Conservation (phyloP, 192 early-diverging fungal species). For the Umbelopsis sp. region DNA sequence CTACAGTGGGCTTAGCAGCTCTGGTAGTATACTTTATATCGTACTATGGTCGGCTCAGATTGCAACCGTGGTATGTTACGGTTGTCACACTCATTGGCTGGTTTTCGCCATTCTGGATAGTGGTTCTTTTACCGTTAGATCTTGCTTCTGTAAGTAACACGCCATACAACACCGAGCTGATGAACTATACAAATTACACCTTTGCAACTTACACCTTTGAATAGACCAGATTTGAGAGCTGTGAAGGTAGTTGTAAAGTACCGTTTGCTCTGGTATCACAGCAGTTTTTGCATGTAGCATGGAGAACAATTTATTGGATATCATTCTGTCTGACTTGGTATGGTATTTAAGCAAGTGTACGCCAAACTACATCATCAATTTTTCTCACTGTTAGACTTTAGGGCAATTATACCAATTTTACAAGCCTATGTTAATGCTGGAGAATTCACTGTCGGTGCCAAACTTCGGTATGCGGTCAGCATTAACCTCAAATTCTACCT, state of each 20-base stretch:
- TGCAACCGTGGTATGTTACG: conserved; percentile 85
- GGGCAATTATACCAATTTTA: conserved; percentile 79
- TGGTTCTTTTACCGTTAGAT: conserved; percentile 89
- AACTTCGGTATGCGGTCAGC: conserved; percentile 72
- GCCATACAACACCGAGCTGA: conserved; percentile 10
- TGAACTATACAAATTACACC: not conserved
- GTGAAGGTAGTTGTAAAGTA: conserved; percentile 66
- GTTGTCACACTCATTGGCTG: conserved; percentile 75
- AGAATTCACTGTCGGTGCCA: conserved; percentile 71
- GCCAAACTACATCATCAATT: conserved; percentile 20
- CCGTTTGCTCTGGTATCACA: conserved; percentile 78
- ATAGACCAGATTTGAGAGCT: conserved; percentile 72
- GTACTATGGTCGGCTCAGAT: conserved; percentile 77
- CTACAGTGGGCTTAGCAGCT: conserved; percentile 55
- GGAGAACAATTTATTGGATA: conserved; percentile 90
- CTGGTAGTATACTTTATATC: conserved; percentile 64
- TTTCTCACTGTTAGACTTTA: conserved; percentile 17
- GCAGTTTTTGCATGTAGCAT: conserved; percentile 74
- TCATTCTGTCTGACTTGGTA: conserved; percentile 88
- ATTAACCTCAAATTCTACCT: conserved; percentile 86
- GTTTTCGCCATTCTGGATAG: conserved; percentile 91
- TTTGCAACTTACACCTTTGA: not conserved
- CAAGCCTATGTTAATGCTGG: conserved; percentile 88
- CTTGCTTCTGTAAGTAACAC: conserved; percentile 66
- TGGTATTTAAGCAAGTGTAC: not conserved